These are phyloP conservation scores for Physcomitrium patens DNA, from an alignment of 225 moss, liverwort and hornwort species.

Conservation along the genomic window DNA sequence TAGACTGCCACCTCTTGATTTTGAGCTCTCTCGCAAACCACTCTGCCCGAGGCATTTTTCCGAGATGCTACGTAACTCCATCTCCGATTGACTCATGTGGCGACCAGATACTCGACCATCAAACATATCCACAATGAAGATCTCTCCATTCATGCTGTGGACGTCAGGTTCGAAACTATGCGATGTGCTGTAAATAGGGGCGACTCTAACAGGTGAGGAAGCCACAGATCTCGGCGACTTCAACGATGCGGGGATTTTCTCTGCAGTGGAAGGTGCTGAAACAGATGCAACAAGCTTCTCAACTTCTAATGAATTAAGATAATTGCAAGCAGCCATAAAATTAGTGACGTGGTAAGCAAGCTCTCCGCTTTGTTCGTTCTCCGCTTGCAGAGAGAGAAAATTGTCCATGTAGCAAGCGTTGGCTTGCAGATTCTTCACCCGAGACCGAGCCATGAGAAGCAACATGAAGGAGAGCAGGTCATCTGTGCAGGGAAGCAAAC, in stretches of 20 bases:
- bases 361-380: constrained; percentile 58
- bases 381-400: constrained; percentile 51
- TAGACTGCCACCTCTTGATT: constrained; percentile 30
- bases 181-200: constrained; percentile 49
- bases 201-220: constrained; percentile 39
- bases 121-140: constrained; percentile 47
- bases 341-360: constrained; percentile 63
- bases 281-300: constrained; percentile 50
- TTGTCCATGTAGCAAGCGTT: constrained; percentile 73
- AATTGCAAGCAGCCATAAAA: constrained; percentile 66
- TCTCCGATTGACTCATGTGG: constrained; percentile 40
- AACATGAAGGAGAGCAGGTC: constrained; percentile 68
- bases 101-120: constrained; percentile 33
- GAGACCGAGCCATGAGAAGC: constrained; percentile 58
- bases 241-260: constrained; percentile 12
- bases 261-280: constrained; percentile 18
- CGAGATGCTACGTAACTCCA: constrained; percentile 56
- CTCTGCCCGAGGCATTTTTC: constrained; percentile 44
- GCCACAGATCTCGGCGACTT: constrained; percentile 29
- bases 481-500: constrained; percentile 61
- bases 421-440: constrained; percentile 61
- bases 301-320: constrained; percentile 51
- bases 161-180: constrained; percentile 56
- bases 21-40: constrained; percentile 25
- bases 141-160: constrained; percentile 57